Conservation (phyloP, 805 yeast genomes). For the Maudiozyma bulderi region DNA sequence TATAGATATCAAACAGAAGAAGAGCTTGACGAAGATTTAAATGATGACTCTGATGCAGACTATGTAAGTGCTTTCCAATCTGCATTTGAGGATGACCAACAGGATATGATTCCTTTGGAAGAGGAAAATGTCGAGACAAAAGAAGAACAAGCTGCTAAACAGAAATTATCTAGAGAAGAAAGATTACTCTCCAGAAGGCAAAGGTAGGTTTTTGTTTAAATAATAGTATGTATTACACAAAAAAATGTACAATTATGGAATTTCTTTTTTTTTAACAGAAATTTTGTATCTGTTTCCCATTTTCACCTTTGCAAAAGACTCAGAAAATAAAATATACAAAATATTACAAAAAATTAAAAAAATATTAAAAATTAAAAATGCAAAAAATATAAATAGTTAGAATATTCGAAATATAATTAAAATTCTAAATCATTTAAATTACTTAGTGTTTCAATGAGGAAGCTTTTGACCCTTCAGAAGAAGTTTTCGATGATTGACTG, state of each 20-base stretch:
- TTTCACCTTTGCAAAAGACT: too few relatives aligned
- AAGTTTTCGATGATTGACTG: not conserved
- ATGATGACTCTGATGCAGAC: conserved; percentile 1
- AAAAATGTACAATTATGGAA: too few relatives aligned
- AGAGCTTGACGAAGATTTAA: conserved; percentile 5
- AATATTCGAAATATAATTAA: not conserved
- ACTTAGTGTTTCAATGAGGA: not conserved
- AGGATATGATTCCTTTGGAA: not conserved
- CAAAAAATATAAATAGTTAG: too few relatives aligned
- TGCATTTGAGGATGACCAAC: not conserved
- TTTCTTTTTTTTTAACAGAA: too few relatives aligned
- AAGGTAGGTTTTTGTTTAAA: not conserved
- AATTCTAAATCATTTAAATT: not conserved
- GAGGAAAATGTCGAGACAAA: not conserved
- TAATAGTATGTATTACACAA: too few relatives aligned
- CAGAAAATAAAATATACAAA: too few relatives aligned
- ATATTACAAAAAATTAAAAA: too few relatives aligned
- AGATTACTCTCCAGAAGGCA: not conserved
- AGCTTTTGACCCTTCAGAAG: not conserved
- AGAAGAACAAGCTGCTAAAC: not conserved
- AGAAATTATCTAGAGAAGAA: not conserved
- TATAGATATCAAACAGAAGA: conserved; percentile 4
- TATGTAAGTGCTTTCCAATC: not conserved
- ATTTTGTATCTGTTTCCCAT: too few relatives aligned
- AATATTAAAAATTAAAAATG: too few relatives aligned